Evolutionary conservation across 768 basidiomycete species (phyloP), one percentile per base, ranked within the genome.

Genomic region (Gloeopeniophorella convolvens): DNA sequence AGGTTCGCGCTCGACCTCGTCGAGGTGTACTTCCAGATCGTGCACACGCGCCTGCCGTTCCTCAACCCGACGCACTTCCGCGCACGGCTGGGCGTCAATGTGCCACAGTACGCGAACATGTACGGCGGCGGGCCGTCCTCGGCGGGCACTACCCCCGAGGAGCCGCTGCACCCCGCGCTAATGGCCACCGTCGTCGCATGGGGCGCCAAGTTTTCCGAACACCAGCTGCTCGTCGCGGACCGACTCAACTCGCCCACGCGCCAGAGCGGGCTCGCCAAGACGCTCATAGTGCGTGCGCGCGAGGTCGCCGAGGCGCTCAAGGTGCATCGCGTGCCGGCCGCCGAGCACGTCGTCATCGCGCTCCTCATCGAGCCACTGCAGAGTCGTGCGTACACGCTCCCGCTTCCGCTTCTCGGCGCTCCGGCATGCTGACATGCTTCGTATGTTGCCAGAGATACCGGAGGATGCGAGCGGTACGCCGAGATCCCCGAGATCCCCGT

Each of bases 131-230:
- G 37, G 28, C 18, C 36, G 20, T 36, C 42, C 5, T 23, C 31
- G 13, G 21, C 54, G 28, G 24, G 37, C 6, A 11, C 48, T 18
- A 31, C 34, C 21, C 61, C 66, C 32, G 72, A 73, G 24, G 73
- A 76, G 37, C 68, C 76, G 12, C 60, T 82, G 23, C 84, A 85
- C 62, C 85, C 82, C 30, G 82, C 84, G 5, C 72, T 93, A 18
- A 77, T 95, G 43, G 93, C 93, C 5, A 85, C 87, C 1, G 84
- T 93, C 8, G 71, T 96, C 45, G 89, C 91, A 0, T 94, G 88
- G 85, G 93, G 93, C 24, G 83, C 89, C 31, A 91, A 92, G 60
- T 95, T 95, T 65, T 92, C 90, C 3, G 93, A 96, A 60, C 89
- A 95, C 62, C 83, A 86, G 0, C 68, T 92, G 53, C 79, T 96